These are phyloP conservation scores for Trypanosoma mega DNA, from an alignment of 208 protist species.

Conservation along the genomic window DNA sequence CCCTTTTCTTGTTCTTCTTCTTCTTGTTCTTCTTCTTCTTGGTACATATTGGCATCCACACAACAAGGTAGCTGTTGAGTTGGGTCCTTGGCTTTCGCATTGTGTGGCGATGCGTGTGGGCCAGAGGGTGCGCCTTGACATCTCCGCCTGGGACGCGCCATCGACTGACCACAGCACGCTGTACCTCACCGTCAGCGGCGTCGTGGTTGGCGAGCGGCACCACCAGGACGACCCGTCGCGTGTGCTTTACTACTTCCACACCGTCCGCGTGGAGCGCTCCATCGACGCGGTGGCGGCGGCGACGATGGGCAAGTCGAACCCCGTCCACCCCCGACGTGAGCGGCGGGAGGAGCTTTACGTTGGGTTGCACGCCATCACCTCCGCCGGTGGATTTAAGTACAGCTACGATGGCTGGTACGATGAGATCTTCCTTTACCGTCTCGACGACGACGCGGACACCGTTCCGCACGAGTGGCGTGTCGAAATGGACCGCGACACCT, in stretches of 20 bases:
- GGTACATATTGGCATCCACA: too few relatives aligned
- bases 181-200: slow-evolving; percentile 30
- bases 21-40: not conserved
- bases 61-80: too few relatives aligned
- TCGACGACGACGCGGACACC: slow-evolving; percentile 21
- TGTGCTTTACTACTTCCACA: slow-evolving; percentile 52
- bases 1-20: too few relatives aligned
- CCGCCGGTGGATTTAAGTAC: slow-evolving; percentile 60
- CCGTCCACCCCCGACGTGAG: slow-evolving; percentile 22
- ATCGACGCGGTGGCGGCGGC: slow-evolving; percentile 6
- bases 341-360: slow-evolving; percentile 18
- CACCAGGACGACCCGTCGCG: slow-evolving; percentile 50
- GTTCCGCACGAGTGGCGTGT: slow-evolving; percentile 48
- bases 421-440: slow-evolving; percentile 26
- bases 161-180: not conserved
- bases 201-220: slow-evolving; percentile 39
- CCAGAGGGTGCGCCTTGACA: slow-evolving; percentile 34
- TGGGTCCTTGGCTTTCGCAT: not conserved
- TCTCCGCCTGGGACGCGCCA: slow-evolving; percentile 14
- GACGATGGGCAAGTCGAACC: slow-evolving; percentile 18
- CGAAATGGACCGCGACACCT: slow-evolving; percentile 55
- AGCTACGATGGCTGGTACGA: slow-evolving; percentile 77
- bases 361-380: slow-evolving; percentile 30
- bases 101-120: slow-evolving; percentile 30
- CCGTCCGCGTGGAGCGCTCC: slow-evolving; percentile 39